Base-by-base conservation (phyloP, 2,329 filamentous ascomycete species). In the Penicillium sp. region DNA sequence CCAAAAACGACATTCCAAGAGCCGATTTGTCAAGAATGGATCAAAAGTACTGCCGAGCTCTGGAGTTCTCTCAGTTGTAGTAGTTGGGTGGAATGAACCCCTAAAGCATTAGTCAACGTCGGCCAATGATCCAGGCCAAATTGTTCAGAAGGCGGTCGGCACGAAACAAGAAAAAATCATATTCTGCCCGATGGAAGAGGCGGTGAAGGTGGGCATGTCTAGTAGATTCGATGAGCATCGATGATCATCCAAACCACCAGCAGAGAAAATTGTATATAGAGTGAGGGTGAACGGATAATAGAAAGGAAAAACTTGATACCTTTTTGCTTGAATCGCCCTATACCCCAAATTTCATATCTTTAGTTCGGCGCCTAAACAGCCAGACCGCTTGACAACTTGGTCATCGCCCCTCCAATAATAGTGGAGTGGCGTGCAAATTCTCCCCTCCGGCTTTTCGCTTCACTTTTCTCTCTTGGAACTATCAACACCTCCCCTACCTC, bases 161-260 rank as follows among this genome's bases (percentile, higher is more conserved):
- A 2, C 6, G 13, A 36, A 14, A 13, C 13, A 7, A n/a, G 16
- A 36, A 36, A 36, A 36, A 36, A 36, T n/a, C 36, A 7, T 39
- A 32, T 64, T 69, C 65, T 69, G 68, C 68, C 56, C 1, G 7
- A 5, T 11, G 50, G 65, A 14, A 36, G 13, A 36, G 34, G 66
- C 69, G 69, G 70, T 71, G 59, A 66, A 46, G 13, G 43, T 48
- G 59, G 60, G 61, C 42, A 31, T 40, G 47, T 69, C 69, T 49
- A 67, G 71, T 48, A 70, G 54, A 55, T 67, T 57, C 75, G 66
- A 73, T 74, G 76, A 77, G 66, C 61, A 75, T 76, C 74, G 70
- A 74, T 66, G 62, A 55, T 32, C 27, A 36, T 38, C 42, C 49
- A 45, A 44, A 38, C 5, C 54, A 61, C 39, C 48, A 32, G n/a